Evolutionary conservation across 441 rosid species (phyloP).

Genomic region (Brassica hybrid): DNA sequence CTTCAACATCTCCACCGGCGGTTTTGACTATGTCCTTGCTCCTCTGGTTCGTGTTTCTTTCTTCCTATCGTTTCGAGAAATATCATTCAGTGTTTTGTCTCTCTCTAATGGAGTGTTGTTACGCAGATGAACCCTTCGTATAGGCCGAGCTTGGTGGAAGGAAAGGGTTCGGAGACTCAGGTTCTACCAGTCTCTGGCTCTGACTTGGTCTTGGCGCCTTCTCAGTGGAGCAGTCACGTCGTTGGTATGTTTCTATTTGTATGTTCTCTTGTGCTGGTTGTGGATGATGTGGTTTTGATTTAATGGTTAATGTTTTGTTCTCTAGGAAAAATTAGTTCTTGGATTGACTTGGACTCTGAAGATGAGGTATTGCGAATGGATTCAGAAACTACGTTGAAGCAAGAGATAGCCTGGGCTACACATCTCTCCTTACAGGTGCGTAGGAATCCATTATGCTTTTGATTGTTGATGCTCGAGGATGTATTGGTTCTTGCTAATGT

Average conservation of each 20-base stretch:
- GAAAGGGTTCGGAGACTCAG: slow-evolving; percentile 41
- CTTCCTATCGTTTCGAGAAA: background rate
- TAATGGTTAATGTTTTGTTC: slow-evolving; percentile 7
- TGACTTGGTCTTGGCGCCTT: slow-evolving; percentile 84
- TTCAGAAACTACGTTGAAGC: slow-evolving; percentile 92
- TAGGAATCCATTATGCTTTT: slow-evolving; percentile 7
- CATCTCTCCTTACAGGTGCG: slow-evolving; percentile 94
- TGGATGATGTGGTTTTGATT: background rate
- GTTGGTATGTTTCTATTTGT: slow-evolving; percentile 64
- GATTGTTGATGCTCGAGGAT: slow-evolving; percentile 11
- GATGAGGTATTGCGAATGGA: slow-evolving; percentile 75
- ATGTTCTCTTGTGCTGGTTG: background rate
- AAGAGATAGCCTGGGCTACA: slow-evolving; percentile 96
- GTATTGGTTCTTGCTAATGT: slow-evolving; percentile 15
- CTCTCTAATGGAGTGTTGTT: slow-evolving; percentile 3
- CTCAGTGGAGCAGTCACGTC: slow-evolving; percentile 95
- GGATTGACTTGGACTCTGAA: slow-evolving; percentile 97
- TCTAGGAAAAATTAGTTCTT: slow-evolving; percentile 86
- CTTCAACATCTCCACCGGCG: slow-evolving; percentile 63
- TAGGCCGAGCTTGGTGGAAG: slow-evolving; percentile 74
- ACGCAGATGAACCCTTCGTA: slow-evolving; percentile 84
- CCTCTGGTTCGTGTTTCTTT: slow-evolving; percentile 59
- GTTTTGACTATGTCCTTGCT: slow-evolving; percentile 83
- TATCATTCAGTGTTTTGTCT: background rate
- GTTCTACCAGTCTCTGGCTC: slow-evolving; percentile 84